These are phyloP conservation scores for Citrullus colocynthis DNA, from an alignment of 306 rosid genomes.

Conservation along the genomic window DNA sequence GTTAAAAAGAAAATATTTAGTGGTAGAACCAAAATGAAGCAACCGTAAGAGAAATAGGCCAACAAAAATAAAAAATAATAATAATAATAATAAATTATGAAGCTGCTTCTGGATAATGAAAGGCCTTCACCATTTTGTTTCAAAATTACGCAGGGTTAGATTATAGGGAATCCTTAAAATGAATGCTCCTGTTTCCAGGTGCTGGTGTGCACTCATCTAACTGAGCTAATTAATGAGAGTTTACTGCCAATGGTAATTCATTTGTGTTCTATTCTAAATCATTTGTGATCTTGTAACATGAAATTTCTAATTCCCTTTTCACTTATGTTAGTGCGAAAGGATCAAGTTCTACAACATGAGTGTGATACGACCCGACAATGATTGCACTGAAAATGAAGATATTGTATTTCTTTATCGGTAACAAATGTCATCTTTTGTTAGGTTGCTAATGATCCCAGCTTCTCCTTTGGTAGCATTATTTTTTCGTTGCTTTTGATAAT, in stretches of 20 bases:
- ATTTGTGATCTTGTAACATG: background rate
- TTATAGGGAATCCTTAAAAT: background rate
- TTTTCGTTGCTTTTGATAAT: background rate
- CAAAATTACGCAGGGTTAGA: background rate
- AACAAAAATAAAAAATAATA: background rate
- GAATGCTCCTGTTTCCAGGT: conserved; percentile 38
- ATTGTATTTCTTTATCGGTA: conserved; percentile 81
- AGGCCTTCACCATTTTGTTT: background rate
- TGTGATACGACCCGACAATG: conserved; percentile 62
- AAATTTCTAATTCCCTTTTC: background rate
- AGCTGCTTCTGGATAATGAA: background rate
- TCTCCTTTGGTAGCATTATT: background rate
- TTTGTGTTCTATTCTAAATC: conserved; percentile 10
- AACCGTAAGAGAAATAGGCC: background rate
- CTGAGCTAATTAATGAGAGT: conserved; percentile 69
- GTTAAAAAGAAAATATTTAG: background rate
- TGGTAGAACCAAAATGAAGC: background rate
- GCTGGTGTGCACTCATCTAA: conserved; percentile 84
- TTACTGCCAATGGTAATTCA: conserved; percentile 44
- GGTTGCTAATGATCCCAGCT: background rate
- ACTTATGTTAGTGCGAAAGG: conserved; percentile 53
- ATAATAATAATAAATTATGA: background rate
- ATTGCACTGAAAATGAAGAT: conserved; percentile 44
- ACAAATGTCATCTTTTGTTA: conserved; percentile 1
- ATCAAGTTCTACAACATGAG: conserved; percentile 79